Conservation (phyloP, 2,329 filamentous ascomycete genomes). For the Dothidotthia symphoricarpi region DNA sequence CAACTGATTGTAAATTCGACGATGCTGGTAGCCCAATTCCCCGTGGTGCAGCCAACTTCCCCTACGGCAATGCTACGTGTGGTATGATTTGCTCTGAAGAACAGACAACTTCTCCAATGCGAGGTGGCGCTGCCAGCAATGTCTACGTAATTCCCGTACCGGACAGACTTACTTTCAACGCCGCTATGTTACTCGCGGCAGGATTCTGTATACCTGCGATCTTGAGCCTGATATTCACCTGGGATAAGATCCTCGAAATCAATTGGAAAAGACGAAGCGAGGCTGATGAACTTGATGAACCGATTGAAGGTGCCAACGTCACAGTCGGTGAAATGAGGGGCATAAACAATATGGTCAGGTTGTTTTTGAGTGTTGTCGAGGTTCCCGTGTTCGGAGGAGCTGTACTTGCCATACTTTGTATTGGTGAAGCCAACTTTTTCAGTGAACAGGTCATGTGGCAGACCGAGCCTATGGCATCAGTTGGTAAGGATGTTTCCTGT, state of each 20-base stretch:
- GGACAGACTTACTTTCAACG: conserved; percentile 55
- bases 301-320: conserved; percentile 56
- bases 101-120: conserved; percentile 54
- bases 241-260: conserved; percentile 62
- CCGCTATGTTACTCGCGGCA: conserved; percentile 60
- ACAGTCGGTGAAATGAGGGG: conserved; percentile 52
- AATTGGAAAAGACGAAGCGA: conserved; percentile 56
- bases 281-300: conserved; percentile 36
- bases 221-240: conserved; percentile 60
- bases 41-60: conserved; percentile 43
- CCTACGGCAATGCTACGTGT: conserved; percentile 48
- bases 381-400: conserved; percentile 60
- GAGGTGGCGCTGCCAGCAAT: conserved; percentile 56
- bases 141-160: conserved; percentile 64
- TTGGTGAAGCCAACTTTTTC: conserved; percentile 65
- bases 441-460: conserved; percentile 57
- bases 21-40: conserved; percentile 42
- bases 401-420: conserved; percentile 58
- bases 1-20: conserved; percentile 47
- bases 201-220: conserved; percentile 66
- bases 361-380: conserved; percentile 49
- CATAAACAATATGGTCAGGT: conserved; percentile 39
- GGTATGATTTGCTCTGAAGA: conserved; percentile 48
- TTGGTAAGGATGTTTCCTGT: conserved; percentile 42
- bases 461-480: conserved; percentile 61